Evolutionary conservation across 2,329 filamentous ascomycete species (phyloP).

Genomic region (Fusarium succisae): DNA sequence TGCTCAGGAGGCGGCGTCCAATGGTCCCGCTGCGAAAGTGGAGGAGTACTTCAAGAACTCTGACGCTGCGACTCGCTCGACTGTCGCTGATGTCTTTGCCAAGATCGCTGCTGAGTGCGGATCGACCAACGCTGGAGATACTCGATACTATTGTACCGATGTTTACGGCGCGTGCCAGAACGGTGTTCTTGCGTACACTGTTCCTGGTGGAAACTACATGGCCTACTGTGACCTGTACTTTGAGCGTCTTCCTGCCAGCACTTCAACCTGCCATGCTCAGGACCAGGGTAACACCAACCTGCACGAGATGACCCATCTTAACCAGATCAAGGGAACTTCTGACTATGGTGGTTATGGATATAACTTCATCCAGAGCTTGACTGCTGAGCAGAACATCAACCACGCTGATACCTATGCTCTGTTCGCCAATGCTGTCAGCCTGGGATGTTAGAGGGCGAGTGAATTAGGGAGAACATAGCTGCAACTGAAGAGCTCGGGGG

Average conservation of each 20-base stretch:
- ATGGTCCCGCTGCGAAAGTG: constrained; percentile 59
- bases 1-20: constrained; percentile 62
- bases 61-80: constrained; percentile 52
- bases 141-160: constrained; percentile 68
- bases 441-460: constrained; percentile 47
- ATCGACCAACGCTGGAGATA: constrained; percentile 57
- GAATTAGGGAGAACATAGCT: neutral
- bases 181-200: constrained; percentile 68
- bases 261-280: constrained; percentile 66
- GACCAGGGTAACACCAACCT: constrained; percentile 72
- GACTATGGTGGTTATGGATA: constrained; percentile 68
- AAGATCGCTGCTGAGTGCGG: constrained; percentile 65
- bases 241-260: constrained; percentile 59
- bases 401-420: constrained; percentile 67
- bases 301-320: constrained; percentile 73
- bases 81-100: constrained; percentile 62
- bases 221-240: constrained; percentile 72
- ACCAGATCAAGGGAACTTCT: constrained; percentile 64
- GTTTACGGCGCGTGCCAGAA: constrained; percentile 60
- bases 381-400: constrained; percentile 60
- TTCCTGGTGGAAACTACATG: constrained; percentile 63
- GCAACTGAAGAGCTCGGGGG: neutral
- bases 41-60: constrained; percentile 72
- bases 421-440: constrained; percentile 37
- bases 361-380: constrained; percentile 60